Evolutionary conservation across 2,329 filamentous ascomycete species (phyloP), one percentile per base, ranked within the genome.

Genomic region (Fusarium staphyleae): DNA sequence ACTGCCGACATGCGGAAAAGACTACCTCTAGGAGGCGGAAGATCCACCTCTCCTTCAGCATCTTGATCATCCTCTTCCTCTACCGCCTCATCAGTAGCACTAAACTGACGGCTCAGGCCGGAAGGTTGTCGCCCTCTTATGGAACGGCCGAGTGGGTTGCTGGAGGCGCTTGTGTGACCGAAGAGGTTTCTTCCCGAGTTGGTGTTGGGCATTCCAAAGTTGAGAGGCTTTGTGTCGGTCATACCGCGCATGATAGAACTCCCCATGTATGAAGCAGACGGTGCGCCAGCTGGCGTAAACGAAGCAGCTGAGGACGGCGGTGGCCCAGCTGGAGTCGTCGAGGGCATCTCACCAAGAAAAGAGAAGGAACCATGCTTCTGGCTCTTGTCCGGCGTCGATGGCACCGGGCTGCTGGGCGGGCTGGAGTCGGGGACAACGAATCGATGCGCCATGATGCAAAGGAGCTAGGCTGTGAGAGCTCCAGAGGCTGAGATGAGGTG

Each of bases 241-340:
- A 73, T 72, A 35, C 72, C 76, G 40, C 75, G 76, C 72, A 81
- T 73, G 46, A 83, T 76, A 30, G 82, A 84, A 70, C 81, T 83
- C 49, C 81, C 78, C 30, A 85, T 70, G 62, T 77, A 84, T 11
- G 80, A 80, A 24, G 77, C 79, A 16, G 82, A 81, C 1, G 82
- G 82, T 13, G 81, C 81, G 49, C 83, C 83, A 13, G 77, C 75
- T 2, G 82, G 81, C 1, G 82, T 84, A 70, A 84, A 84, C 35
- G 81, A 83, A 4, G 77, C 77, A 8, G 77, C 75, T 7, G 81
- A 80, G 22, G 82, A 81, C 1, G 78, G 78, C 9, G 81, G 80
- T 22, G 77, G 77, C 0, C 77, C 81, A 14, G 77, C 78, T 5
- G 82, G 81, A 2, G 82, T 84, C 3, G 80, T 83, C 30, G 81